Percentiles rank a stretch among this genome's conserved stretches.
These are phyloP conservation scores for Hebeloma cylindrosporum DNA, from an alignment of 768 basidiomycete genomes.

Conservation along the genomic window DNA sequence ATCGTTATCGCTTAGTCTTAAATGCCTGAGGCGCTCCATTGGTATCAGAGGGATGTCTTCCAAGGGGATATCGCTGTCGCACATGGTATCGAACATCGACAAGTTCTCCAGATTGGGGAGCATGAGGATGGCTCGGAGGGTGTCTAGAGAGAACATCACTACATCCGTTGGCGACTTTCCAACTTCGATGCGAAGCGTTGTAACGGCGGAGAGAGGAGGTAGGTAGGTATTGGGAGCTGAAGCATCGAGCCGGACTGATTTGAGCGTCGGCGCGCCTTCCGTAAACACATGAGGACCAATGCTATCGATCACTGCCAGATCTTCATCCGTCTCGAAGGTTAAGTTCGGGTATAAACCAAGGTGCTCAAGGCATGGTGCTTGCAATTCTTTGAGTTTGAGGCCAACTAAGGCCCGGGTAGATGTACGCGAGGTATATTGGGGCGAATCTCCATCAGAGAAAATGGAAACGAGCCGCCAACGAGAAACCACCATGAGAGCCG, in stretches of 20 bases:
- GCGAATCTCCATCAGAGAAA: constrained; percentile 6
- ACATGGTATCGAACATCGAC: constrained; percentile 6
- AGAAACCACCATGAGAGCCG: constrained; percentile 5
- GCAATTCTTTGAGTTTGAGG: too few species aligned
- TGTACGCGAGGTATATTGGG: neutral
- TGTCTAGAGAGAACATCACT: neutral
- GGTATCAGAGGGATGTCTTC: constrained; percentile 6
- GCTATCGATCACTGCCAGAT: neutral
- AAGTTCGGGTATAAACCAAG: constrained; percentile 8
- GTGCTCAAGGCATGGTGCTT: constrained; percentile 21
- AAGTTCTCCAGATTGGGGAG: constrained; percentile 16
- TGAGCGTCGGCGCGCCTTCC: constrained; percentile 20
- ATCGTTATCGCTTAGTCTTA: constrained; percentile 13
- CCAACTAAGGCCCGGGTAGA: neutral
- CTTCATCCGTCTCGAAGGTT: neutral
- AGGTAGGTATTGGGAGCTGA: constrained; percentile 1
- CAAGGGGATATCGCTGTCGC: too few species aligned
- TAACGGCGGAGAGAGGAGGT: constrained; percentile 19
- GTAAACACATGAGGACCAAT: constrained; percentile 14
- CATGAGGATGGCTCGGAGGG: constrained; percentile 14
- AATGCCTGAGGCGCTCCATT: constrained; percentile 16
- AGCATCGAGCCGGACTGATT: constrained; percentile 14
- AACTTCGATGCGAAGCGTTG: constrained; percentile 19
- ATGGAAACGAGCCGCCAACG: constrained; percentile 21
- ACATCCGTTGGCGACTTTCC: neutral